Percentiles rank a stretch among this genome's conserved stretches.
Conservation (phyloP, 805 yeast species). For the Barnettozyma californica region DNA sequence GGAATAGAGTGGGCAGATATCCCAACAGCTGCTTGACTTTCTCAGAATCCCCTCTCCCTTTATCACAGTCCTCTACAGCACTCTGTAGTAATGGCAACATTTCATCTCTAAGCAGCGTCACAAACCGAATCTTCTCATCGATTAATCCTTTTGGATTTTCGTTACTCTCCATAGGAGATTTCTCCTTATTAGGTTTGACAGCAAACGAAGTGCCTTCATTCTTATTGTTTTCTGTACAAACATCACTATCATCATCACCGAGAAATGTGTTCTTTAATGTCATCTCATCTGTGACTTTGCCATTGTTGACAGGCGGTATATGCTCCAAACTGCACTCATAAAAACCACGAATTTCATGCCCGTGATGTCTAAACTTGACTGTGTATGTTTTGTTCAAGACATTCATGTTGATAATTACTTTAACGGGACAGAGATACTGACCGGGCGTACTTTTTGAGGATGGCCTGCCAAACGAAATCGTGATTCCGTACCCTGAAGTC, state of each 20-base stretch:
- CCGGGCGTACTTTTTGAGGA: not conserved
- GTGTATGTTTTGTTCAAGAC: not conserved
- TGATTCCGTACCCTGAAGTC: not conserved
- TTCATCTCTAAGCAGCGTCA: not conserved
- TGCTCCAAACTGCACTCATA: not conserved
- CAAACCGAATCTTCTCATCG: not conserved
- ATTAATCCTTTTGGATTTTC: not conserved
- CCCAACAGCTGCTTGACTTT: not conserved
- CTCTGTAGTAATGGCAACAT: not conserved
- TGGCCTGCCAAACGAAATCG: not conserved
- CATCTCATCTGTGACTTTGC: not conserved
- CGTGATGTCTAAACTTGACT: not conserved
- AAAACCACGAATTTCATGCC: not conserved
- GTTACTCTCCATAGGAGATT: not conserved
- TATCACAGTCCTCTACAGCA: not conserved
- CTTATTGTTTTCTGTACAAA: not conserved
- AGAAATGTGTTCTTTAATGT: not conserved
- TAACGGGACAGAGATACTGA: not conserved
- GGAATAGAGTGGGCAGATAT: not conserved
- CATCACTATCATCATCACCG: not conserved
- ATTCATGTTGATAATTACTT: not conserved
- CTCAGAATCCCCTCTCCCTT: not conserved
- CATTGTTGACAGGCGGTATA: not conserved
- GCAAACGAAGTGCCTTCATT: not conserved
- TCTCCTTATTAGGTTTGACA: not conserved